Conservation (phyloP, 1,284 basidiomycete species). For the Austroboletus rostrupii region DNA sequence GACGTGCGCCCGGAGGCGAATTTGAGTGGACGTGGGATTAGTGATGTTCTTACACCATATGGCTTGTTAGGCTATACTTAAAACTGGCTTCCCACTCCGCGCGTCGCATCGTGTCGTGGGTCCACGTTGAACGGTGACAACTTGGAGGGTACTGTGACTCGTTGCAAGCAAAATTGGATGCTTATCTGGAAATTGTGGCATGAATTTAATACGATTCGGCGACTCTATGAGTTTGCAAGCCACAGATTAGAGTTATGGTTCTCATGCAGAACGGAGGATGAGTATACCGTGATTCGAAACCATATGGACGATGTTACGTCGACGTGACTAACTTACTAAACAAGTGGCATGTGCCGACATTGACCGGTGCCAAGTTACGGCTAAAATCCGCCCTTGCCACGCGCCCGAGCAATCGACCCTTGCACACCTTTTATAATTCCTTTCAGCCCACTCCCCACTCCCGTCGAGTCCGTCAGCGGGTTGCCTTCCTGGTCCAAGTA, state of each 20-base stretch:
- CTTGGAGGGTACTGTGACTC: background rate
- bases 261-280: slow-evolving; percentile 2
- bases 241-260: background rate
- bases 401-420: slow-evolving; percentile 32
- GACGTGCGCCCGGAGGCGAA: background rate
- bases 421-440: slow-evolving; percentile 32
- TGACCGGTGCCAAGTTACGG: background rate
- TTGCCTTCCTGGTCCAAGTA: slow-evolving; percentile 61
- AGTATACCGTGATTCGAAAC: background rate
- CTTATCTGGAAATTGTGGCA: background rate
- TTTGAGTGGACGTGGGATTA: slow-evolving; percentile 23
- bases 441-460: slow-evolving; percentile 28
- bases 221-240: background rate
- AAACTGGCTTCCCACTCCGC: slow-evolving; percentile 33
- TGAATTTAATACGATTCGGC: background rate
- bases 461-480: slow-evolving; percentile 31
- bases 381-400: slow-evolving; percentile 33
- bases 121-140: slow-evolving; percentile 2
- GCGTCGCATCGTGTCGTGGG: slow-evolving; percentile 11
- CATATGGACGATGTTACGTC: slow-evolving; percentile 8
- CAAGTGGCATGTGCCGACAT: background rate
- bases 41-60: slow-evolving; percentile 24
- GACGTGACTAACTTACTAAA: slow-evolving; percentile 14
- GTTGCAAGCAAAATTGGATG: background rate
- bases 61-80: slow-evolving; percentile 32